Evolutionary conservation across 768 basidiomycete species (phyloP), one percentile per base, ranked within the genome.

Genomic region (Pholiota microspora): DNA sequence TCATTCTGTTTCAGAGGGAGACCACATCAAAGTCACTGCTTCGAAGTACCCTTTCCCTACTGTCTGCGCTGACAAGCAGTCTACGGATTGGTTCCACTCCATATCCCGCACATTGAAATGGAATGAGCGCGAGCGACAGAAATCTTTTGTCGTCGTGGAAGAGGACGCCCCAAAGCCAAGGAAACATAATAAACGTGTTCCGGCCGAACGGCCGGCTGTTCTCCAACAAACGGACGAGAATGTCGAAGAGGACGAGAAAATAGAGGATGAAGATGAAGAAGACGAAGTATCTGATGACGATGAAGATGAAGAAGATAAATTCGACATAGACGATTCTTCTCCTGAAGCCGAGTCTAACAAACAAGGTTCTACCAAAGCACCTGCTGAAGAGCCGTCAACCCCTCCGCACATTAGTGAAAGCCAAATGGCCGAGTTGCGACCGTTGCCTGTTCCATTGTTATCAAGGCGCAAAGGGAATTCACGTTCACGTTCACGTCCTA

Each of bases 81-180:
- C 94, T 16, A 92, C 92, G 2, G 97, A 99, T 66, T 99, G 97
- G 97, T 98, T 99, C 84, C 86, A 93, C 58, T 83, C 96, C 3
- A 98, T 99, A 59, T 92, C 93, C 31, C 83, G 97, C 21, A 99
- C 96, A 7, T 77, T 99, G 46, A 96, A 98, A 69, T 98, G 97
- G 97, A 99, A 99, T 73, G 96, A 99, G 70, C 85, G 96, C 21
- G 94, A 98, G 72, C 84, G 97, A 44, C 97, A 99, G 67, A 99
- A 98, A 68, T 97, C 94, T 5, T 98, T 98, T 61, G 97, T 98
- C 38, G 92, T 99, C 16, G 93, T 99, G 21, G 97, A 98, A 68
- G 95, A 97, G 64, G 85, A 82, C 28, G 84, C 87, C 0, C 64
- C 73, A 13, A 81, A 81, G 61, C 16, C 34, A 59, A 55, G 25